Evolutionary conservation across 1,284 basidiomycete genomes (phyloP), one percentile per base, ranked within the genome.

Genomic region (Cutaneotrichosporon dermatis): DNA sequence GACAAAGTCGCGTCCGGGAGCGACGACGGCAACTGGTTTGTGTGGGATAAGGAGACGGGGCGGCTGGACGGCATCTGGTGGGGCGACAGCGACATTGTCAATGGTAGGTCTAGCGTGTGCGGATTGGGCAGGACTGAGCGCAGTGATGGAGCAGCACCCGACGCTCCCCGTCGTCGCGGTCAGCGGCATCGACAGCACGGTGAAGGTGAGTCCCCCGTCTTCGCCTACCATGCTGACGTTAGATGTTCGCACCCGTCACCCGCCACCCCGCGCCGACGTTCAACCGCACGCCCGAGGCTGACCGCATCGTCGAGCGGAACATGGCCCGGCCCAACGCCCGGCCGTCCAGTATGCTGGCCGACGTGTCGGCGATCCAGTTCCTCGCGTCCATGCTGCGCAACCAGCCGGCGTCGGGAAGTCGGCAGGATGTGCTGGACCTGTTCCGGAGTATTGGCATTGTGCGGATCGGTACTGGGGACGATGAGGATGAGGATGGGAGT

Each of bases 111-210:
- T n/a, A n/a, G 52, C 61, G 70, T 63, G 4, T n/a, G 8, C 9
- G 7, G 1, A 2, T 10, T 10, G 10, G 1, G 15, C 50, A 8
- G 4, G 12, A 36, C 37, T 48, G 55, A 13, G 56, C 48, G 3
- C 54, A 74, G 81, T 82, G 33, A 85, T 96, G 62, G 89, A 92
- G 73, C 86, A 85, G 2, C 92, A 96, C 69, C 93, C 93, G 0
- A 72, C 80, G 82, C 60, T 82, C 13, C 92, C 93, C 0, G 76
- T 96, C 34, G 76, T 93, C 35, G 92, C 92, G 1, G 86, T 90
- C 42, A 90, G 88, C 70, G 92, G 93, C 1, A 95, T 97, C 61
- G 93, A 96, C 74, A 81, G 83, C 6, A 91, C 89, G 1, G 83
- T 95, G 62, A 96, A 96, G 82, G 88, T 88, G 59, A 65, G 79